Conservation (phyloP, 331 rosid species). For the Malus hybrid region DNA sequence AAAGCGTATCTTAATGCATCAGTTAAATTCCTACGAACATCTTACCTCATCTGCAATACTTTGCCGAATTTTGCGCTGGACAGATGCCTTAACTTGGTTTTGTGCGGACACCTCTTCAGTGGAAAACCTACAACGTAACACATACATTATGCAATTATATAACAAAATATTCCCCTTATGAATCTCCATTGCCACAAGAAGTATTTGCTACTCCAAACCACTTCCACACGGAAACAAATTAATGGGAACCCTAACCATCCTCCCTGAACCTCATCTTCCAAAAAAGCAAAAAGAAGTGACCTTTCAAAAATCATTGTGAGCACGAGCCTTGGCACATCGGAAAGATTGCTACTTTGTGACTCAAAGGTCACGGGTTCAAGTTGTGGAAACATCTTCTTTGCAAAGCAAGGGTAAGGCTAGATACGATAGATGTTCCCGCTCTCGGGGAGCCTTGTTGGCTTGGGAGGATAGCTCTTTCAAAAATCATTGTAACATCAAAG, state of each 20-base stretch:
- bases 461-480: too few species aligned
- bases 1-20: not conserved
- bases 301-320: too few species aligned
- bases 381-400: too few species aligned
- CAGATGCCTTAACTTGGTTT: slow-evolving; percentile 98
- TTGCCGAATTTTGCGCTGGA: slow-evolving; percentile 84
- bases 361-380: too few species aligned
- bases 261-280: not conserved
- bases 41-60: slow-evolving; percentile 97
- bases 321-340: too few species aligned
- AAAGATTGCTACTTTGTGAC: too few species aligned
- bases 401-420: too few species aligned
- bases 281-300: not conserved
- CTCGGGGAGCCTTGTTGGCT: too few species aligned
- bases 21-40: not conserved
- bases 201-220: not conserved
- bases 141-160: not conserved
- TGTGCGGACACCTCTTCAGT: slow-evolving; percentile 93
- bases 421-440: too few species aligned
- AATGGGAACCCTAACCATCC: not conserved
- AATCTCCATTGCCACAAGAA: not conserved
- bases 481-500: too few species aligned
- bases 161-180: not conserved
- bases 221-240: not conserved
- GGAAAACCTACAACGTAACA: slow-evolving; percentile 57